These are phyloP conservation scores for Sisymbrium altissimum DNA, from an alignment of 345 rosid genomes.

Conservation along the genomic window DNA sequence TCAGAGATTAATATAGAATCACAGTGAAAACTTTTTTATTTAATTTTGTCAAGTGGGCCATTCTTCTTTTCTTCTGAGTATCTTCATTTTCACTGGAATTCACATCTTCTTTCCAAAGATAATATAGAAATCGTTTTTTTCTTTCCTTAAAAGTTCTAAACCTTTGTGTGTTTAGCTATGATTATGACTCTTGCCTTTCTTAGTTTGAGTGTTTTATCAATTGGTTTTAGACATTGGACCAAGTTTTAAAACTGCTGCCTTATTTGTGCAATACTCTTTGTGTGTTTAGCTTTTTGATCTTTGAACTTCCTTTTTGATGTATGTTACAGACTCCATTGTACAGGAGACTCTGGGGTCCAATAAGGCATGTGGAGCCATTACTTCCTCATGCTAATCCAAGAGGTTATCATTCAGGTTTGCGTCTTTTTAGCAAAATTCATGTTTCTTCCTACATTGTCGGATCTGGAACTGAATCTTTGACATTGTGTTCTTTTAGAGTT, in stretches of 20 bases:
- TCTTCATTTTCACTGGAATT: conserved; percentile 12
- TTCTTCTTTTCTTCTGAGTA: conserved; percentile 23
- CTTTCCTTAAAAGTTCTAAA: conserved; percentile 5
- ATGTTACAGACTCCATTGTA: conserved; percentile 60
- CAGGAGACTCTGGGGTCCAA: conserved; percentile 89
- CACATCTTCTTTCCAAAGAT: neutral
- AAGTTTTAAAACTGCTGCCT: neutral
- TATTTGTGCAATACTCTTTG: neutral
- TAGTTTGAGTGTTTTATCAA: neutral
- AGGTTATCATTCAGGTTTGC: conserved; percentile 67
- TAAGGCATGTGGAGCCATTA: conserved; percentile 60
- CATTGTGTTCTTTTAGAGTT: neutral
- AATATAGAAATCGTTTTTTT: neutral
- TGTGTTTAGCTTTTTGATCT: conserved; percentile 1
- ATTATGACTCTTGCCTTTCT: conserved; percentile 9
- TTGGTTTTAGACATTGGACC: neutral
- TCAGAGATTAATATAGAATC: neutral
- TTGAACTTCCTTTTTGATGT: conserved; percentile 1
- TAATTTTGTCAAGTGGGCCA: conserved; percentile 27
- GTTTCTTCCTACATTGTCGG: conserved; percentile 4
- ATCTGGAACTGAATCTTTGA: neutral
- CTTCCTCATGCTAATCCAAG: conserved; percentile 89
- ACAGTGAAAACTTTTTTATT: neutral
- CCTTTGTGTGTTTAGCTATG: neutral
- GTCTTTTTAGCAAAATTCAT: neutral